Evolutionary conservation across 352 stramenopile genomes (phyloP).

Genomic region (Phytophthora nicotianae): DNA sequence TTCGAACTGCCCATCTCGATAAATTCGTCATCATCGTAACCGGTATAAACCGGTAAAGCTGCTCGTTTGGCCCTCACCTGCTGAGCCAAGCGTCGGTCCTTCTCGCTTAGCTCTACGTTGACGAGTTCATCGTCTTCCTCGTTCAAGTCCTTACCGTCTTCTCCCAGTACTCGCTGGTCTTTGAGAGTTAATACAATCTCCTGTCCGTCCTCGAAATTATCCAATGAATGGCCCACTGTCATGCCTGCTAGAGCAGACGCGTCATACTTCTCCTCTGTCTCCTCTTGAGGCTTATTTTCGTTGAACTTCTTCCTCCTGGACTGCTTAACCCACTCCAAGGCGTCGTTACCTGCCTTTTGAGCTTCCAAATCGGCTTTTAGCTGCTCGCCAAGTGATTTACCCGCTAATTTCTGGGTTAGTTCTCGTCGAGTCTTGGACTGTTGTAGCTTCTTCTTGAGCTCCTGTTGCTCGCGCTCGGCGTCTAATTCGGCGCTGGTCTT

Average conservation of each 20-base stretch:
- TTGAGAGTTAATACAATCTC: slow-evolving; percentile 95
- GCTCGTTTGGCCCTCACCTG: slow-evolving; percentile 55
- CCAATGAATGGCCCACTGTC: slow-evolving; percentile 89
- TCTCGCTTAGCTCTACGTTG: slow-evolving; percentile 86
- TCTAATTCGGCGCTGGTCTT: slow-evolving; percentile 67
- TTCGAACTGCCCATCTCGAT: slow-evolving; percentile 67
- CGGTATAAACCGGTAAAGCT: slow-evolving; percentile 89
- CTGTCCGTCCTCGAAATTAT: slow-evolving; percentile 89
- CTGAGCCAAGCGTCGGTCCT: slow-evolving; percentile 51
- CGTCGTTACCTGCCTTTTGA: slow-evolving; percentile 25
- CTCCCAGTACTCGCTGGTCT: slow-evolving; percentile 87
- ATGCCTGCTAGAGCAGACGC: slow-evolving; percentile 84
- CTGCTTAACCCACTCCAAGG: slow-evolving; percentile 81
- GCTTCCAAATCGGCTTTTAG: slow-evolving; percentile 39
- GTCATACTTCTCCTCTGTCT: slow-evolving; percentile 52
- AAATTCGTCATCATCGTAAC: slow-evolving; percentile 98
- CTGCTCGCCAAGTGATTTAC: slow-evolving; percentile 78
- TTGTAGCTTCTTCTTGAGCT: slow-evolving; percentile 61
- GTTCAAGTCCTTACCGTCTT: slow-evolving; percentile 86
- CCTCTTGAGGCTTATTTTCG: not conserved
- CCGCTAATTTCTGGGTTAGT: slow-evolving; percentile 69
- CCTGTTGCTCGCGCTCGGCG: slow-evolving; percentile 47
- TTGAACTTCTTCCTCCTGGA: slow-evolving; percentile 25
- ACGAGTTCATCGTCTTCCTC: slow-evolving; percentile 80
- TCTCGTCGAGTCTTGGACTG: slow-evolving; percentile 76